phyloP scores from a whole-genome alignment of 805 yeast species.

The Suhomyces canberraensis region DNA sequence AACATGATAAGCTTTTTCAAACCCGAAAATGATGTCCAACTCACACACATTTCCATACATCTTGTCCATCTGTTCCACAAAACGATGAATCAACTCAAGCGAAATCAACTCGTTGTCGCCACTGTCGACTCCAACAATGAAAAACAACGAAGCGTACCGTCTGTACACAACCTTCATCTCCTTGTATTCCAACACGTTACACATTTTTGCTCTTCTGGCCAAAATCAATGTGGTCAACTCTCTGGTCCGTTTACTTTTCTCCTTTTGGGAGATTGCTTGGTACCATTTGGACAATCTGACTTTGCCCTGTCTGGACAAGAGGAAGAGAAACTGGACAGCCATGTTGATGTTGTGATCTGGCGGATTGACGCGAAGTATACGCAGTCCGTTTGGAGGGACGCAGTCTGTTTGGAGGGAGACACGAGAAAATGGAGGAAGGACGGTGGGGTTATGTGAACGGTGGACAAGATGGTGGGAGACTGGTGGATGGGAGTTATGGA shows the following conservation, averaged over 20 bases:
- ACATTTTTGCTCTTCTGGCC: slow-evolving; percentile 88
- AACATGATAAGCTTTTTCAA: slow-evolving; percentile 88
- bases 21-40: slow-evolving; percentile 92
- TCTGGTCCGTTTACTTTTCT: slow-evolving; percentile 75
- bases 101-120: slow-evolving; percentile 85
- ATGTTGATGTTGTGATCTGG: slow-evolving; percentile 40
- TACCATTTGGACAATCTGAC: slow-evolving; percentile 94
- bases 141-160: slow-evolving; percentile 89
- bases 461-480: no score
- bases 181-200: slow-evolving; percentile 85
- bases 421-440: no score
- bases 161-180: slow-evolving; percentile 85
- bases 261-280: slow-evolving; percentile 75
- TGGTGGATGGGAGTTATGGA: no score
- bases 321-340: slow-evolving; percentile 76
- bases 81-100: slow-evolving; percentile 84
- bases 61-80: slow-evolving; percentile 95
- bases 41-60: slow-evolving; percentile 96
- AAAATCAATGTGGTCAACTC: slow-evolving; percentile 85
- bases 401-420: no score
- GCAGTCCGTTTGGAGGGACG: no score
- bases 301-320: slow-evolving; percentile 93
- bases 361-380: no score
- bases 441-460: no score
- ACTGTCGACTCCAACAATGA: slow-evolving; percentile 79